Evolutionary conservation across 495 filamentous ascomycete genomes (phyloP).

Genomic region (Amphirosellinia nigrospora): DNA sequence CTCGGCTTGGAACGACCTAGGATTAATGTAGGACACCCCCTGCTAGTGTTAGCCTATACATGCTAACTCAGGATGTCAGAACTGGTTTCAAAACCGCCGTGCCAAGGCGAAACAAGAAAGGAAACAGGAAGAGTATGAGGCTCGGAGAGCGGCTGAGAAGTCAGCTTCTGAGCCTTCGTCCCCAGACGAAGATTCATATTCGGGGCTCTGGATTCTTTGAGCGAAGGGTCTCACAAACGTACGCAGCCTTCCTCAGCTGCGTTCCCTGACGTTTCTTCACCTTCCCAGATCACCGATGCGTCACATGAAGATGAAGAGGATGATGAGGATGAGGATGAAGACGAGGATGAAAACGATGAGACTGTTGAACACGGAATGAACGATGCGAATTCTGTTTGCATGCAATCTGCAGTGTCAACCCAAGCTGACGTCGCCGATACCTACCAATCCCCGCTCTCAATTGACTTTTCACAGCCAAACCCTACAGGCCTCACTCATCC

Average conservation of each 20-base stretch:
- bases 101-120: slow-evolving; percentile 82
- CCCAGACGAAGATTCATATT: slow-evolving; percentile 37
- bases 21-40: slow-evolving; percentile 68
- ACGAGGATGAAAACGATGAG: slow-evolving; percentile 12
- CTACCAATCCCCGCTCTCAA: slow-evolving; percentile 20
- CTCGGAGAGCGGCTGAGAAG: slow-evolving; percentile 61
- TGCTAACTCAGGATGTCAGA: slow-evolving; percentile 59
- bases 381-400: slow-evolving; percentile 7
- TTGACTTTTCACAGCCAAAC: slow-evolving; percentile 16
- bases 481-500: background rate
- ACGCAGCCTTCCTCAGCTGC: slow-evolving; percentile 45
- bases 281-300: slow-evolving; percentile 25
- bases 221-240: slow-evolving; percentile 40
- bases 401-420: slow-evolving; percentile 5
- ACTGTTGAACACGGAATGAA: background rate
- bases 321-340: slow-evolving; percentile 29
- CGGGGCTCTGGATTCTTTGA: slow-evolving; percentile 36
- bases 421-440: slow-evolving; percentile 3
- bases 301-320: slow-evolving; percentile 36
- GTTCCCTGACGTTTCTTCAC: slow-evolving; percentile 38
- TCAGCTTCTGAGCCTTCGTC: slow-evolving; percentile 45
- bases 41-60: background rate
- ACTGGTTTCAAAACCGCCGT: slow-evolving; percentile 91
- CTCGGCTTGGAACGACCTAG: slow-evolving; percentile 75
- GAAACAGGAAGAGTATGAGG: slow-evolving; percentile 69